Percentiles rank a stretch among this genome's conserved stretches.
Evolutionary conservation across 2,329 filamentous ascomycete species (phyloP).

Genomic region (Penicillium decumbens): DNA sequence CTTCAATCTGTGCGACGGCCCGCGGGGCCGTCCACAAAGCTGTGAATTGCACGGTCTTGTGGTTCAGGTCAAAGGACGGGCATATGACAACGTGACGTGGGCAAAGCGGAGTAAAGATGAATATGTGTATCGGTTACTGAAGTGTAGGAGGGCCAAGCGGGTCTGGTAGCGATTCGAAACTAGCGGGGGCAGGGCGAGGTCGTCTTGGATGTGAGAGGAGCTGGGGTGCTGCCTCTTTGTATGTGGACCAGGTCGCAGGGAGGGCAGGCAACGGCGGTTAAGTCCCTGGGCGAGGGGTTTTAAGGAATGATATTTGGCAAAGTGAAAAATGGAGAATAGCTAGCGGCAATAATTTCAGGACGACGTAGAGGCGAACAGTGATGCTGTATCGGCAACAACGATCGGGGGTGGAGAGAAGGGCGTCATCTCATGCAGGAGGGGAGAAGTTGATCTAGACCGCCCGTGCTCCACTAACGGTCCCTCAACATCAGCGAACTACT

Average conservation of each 20-base stretch:
- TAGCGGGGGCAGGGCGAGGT: background rate
- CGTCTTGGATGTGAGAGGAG: background rate
- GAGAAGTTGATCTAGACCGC: slow-evolving; percentile 19
- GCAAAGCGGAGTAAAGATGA: background rate
- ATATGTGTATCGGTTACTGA: background rate
- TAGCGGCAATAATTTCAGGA: background rate
- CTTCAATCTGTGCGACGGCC: slow-evolving; percentile 23
- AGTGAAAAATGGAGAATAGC: background rate
- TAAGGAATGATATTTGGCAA: background rate
- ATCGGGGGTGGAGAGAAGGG: slow-evolving; percentile 6
- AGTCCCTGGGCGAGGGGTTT: background rate
- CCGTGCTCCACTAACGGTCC: slow-evolving; percentile 17
- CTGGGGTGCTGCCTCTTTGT: background rate
- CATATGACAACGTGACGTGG: background rate
- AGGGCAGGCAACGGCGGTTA: background rate
- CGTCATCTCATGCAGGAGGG: slow-evolving; percentile 20
- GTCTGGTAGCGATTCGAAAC: background rate
- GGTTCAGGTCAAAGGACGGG: slow-evolving; percentile 7
- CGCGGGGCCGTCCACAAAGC: slow-evolving; percentile 23
- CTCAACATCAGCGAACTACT: background rate
- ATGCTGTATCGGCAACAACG: slow-evolving; percentile 1
- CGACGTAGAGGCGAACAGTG: background rate
- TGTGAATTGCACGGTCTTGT: slow-evolving; percentile 8
- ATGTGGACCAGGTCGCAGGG: background rate
- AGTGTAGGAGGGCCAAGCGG: background rate